Conservation (phyloP, 139 green algal species). For the Eudorina sp. region DNA sequence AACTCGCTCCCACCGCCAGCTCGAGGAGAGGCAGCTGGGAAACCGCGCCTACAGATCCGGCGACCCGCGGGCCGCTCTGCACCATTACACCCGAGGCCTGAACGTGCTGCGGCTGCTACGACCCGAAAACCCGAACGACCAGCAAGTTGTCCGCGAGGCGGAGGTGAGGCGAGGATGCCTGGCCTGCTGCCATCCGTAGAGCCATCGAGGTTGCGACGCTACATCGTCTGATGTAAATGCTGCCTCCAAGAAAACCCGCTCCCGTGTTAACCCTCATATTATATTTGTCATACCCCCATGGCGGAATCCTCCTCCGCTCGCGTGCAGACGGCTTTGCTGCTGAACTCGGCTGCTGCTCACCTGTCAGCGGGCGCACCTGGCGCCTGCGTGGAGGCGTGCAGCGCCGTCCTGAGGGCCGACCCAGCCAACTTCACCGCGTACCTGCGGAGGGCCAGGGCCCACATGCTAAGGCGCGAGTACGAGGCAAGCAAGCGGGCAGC, state of each 20-base stretch:
- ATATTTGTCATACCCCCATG: no score
- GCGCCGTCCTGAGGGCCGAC: not conserved
- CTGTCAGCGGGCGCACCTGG: not conserved
- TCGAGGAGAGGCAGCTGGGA: constrained; percentile 25
- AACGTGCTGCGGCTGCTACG: constrained; percentile 32
- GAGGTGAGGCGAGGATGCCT: no score
- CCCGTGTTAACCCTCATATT: no score
- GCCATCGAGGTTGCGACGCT: no score
- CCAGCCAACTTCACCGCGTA: not conserved
- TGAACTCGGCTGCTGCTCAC: constrained; percentile 34
- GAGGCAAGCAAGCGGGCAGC: no score
- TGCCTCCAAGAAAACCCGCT: no score
- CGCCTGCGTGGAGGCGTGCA: not conserved
- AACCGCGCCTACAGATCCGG: constrained; percentile 13
- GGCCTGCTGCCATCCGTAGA: no score
- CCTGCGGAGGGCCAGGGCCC: not conserved
- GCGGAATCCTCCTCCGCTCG: no score
- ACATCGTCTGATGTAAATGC: no score
- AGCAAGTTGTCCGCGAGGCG: not conserved
- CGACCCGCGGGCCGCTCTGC: not conserved
- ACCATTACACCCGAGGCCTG: constrained; percentile 11
- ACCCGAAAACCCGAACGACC: not conserved
- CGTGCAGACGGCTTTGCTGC: not conserved
- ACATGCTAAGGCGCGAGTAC: constrained; percentile 11
- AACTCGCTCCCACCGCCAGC: no score